phyloP scores from a whole-genome alignment of 352 stramenopile species.

The Phytopythium delawarense region DNA sequence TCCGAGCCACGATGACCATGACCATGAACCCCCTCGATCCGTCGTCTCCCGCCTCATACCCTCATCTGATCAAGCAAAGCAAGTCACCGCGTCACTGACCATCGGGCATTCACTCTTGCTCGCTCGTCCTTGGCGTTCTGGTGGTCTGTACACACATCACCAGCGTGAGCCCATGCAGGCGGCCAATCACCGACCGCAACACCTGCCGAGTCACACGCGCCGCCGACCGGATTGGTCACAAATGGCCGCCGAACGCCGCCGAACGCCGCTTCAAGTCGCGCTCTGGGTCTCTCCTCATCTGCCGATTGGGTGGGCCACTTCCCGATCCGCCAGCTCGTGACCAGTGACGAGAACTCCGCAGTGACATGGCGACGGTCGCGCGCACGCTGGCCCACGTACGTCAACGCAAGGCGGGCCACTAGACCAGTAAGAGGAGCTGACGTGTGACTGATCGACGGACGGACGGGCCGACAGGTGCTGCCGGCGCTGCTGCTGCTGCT shows the following conservation, averaged over 20 bases:
- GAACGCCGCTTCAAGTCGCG: background rate
- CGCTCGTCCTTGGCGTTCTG: background rate
- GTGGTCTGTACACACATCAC: slow-evolving; percentile 8
- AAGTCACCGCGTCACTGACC: too few relatives aligned
- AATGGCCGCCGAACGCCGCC: background rate
- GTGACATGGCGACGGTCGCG: slow-evolving; percentile 14
- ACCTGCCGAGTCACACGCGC: background rate
- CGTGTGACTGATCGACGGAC: background rate
- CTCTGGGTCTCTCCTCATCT: background rate
- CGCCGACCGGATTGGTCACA: background rate
- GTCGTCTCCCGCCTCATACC: too few relatives aligned
- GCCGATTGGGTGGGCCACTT: background rate
- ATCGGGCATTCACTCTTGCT: too few relatives aligned
- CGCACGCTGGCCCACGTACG: slow-evolving; percentile 28
- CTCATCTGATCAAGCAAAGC: too few relatives aligned
- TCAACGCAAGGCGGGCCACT: background rate
- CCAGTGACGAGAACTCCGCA: background rate
- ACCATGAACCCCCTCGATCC: background rate
- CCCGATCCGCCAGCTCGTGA: background rate
- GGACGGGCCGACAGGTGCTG: slow-evolving; percentile 26
- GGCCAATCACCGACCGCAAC: background rate
- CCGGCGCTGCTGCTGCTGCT: slow-evolving; percentile 59
- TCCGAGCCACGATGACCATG: background rate
- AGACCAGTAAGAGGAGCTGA: background rate
- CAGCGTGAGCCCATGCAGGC: background rate